Conservation (phyloP, 2,329 filamentous ascomycete species). For the Xylaria sp. region DNA sequence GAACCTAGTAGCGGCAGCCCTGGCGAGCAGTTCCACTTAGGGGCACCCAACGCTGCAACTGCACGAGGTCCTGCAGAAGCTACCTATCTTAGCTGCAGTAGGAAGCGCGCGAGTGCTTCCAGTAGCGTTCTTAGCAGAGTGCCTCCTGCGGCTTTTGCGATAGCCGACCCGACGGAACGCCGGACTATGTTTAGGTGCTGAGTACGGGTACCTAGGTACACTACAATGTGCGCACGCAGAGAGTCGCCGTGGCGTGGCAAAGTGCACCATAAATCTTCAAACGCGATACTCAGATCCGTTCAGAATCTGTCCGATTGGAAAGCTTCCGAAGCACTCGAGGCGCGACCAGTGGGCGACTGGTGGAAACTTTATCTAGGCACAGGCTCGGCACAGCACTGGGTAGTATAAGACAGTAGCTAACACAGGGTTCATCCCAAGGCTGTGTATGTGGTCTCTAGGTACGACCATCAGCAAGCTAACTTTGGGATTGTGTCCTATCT, state of each 20-base stretch:
- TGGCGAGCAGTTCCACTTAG: slow-evolving; percentile 14
- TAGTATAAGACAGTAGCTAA: slow-evolving; percentile 3
- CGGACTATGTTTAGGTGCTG: slow-evolving; percentile 24
- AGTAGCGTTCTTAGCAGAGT: slow-evolving; percentile 1
- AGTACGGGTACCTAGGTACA: background rate
- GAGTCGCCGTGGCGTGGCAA: background rate
- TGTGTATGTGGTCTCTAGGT: slow-evolving; percentile 2
- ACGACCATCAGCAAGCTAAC: slow-evolving; percentile 7
- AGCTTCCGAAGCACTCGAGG: slow-evolving; percentile 7
- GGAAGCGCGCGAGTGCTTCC: slow-evolving; percentile 10
- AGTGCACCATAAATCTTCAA: background rate
- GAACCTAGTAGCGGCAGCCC: slow-evolving; percentile 1
- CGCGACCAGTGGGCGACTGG: slow-evolving; percentile 14
- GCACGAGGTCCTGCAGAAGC: slow-evolving; percentile 32
- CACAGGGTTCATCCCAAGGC: slow-evolving; percentile 16
- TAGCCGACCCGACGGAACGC: slow-evolving; percentile 20
- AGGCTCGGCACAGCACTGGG: background rate
- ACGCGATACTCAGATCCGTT: slow-evolving; percentile 11
- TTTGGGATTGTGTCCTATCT: slow-evolving; percentile 2
- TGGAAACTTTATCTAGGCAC: slow-evolving; percentile 3
- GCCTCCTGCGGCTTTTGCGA: slow-evolving; percentile 13
- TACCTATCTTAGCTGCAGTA: slow-evolving; percentile 27
- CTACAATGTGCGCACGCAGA: background rate
- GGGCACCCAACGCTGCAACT: slow-evolving; percentile 25
- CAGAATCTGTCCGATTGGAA: slow-evolving; percentile 16